Percentiles rank a stretch among this genome's conserved stretches.
These are phyloP conservation scores for Moesziomyces globuligerus DNA, from an alignment of 1,284 basidiomycete species.

Conservation along the genomic window DNA sequence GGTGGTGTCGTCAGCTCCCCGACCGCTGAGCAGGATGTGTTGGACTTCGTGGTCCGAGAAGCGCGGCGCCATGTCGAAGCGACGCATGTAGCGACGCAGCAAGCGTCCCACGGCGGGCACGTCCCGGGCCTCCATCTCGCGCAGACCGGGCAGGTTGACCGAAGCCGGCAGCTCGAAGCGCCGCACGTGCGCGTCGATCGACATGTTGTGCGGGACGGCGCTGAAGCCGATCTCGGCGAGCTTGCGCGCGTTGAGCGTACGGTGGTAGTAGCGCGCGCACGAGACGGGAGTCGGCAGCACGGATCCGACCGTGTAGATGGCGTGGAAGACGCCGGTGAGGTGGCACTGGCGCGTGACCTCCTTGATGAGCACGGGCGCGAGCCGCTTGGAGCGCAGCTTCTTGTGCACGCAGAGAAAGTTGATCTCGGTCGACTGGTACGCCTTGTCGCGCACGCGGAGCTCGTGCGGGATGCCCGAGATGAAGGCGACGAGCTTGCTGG, in stretches of 20 bases:
- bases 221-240: constrained; percentile 91
- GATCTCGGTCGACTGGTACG: constrained; percentile 76
- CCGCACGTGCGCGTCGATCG: constrained; percentile 48
- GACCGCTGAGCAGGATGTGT: constrained; percentile 89
- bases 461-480: constrained; percentile 87
- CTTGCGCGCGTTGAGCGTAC: constrained; percentile 89
- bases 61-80: constrained; percentile 85
- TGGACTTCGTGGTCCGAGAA: constrained; percentile 82
- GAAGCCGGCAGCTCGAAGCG: constrained; percentile 50
- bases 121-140: constrained; percentile 88
- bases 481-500: constrained; percentile 88
- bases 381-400: constrained; percentile 92
- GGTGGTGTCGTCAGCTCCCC: constrained; percentile 72
- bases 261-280: constrained; percentile 82
- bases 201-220: constrained; percentile 68
- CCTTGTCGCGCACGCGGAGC: constrained; percentile 56
- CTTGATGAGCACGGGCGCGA: constrained; percentile 96
- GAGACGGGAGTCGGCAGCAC: constrained; percentile 64
- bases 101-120: constrained; percentile 78
- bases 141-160: constrained; percentile 70
- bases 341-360: constrained; percentile 95
- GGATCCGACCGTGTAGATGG: constrained; percentile 83
- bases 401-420: constrained; percentile 99
- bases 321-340: constrained; percentile 91
- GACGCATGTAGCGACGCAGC: constrained; percentile 81